A percentile compares a stretch with the other conserved stretches of the same genome.
These are phyloP conservation scores for Ophiostoma sp. DNA, from an alignment of 2,329 filamentous ascomycete species.

Conservation along the genomic window DNA sequence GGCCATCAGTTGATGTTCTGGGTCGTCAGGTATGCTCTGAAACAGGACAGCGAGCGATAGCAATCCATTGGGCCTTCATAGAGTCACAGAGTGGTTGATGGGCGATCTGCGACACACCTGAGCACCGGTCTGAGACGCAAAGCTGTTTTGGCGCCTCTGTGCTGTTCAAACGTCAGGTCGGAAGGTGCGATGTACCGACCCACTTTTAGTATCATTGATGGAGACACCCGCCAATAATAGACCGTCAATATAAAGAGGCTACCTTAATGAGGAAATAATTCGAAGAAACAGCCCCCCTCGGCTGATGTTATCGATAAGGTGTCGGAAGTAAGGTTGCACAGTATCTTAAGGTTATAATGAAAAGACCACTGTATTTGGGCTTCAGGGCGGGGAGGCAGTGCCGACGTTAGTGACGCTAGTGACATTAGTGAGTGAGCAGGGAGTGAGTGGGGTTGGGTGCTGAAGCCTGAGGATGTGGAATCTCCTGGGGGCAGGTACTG, in stretches of 20 bases:
- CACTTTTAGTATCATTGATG: not conserved
- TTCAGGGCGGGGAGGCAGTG: not conserved
- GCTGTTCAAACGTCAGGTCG: slow-evolving; percentile 30
- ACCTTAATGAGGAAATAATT: not conserved
- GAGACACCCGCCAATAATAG: not conserved
- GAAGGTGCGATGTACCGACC: slow-evolving; percentile 4
- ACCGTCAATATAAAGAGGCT: not conserved
- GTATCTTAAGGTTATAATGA: too few relatives aligned
- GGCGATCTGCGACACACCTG: slow-evolving; percentile 29
- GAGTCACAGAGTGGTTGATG: slow-evolving; percentile 18
- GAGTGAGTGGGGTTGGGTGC: not conserved
- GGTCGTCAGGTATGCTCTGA: slow-evolving; percentile 8
- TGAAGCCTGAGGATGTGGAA: not conserved
- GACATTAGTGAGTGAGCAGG: not conserved
- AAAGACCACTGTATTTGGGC: not conserved
- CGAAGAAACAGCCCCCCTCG: not conserved
- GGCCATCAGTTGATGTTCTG: not conserved
- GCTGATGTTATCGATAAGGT: slow-evolving; percentile 7
- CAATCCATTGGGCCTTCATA: not conserved
- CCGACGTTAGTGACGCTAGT: not conserved
- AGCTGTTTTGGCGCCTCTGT: slow-evolving; percentile 35
- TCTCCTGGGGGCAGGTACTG: not conserved
- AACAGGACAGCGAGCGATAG: slow-evolving; percentile 1
- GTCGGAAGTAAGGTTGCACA: slow-evolving; percentile 3
- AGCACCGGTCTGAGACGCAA: slow-evolving; percentile 33